These are phyloP conservation scores for Chalciporus pseudorubinellus DNA, from an alignment of 768 basidiomycete genomes.

Conservation along the genomic window DNA sequence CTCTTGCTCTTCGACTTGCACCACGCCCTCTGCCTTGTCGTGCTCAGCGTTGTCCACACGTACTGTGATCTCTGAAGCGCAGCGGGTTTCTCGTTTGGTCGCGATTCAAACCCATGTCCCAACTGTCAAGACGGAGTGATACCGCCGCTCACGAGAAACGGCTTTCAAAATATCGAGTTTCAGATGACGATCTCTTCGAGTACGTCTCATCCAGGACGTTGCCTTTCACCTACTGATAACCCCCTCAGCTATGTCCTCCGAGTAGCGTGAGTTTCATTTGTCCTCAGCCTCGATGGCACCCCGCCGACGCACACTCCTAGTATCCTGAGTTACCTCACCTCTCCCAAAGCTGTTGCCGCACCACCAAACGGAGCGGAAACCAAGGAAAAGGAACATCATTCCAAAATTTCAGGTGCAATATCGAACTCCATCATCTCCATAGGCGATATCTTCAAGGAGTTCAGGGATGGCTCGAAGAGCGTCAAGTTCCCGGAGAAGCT, in stretches of 20 bases:
- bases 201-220: slow-evolving; percentile 36
- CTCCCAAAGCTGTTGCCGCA: slow-evolving; percentile 48
- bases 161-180: slow-evolving; percentile 70
- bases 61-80: slow-evolving; percentile 6
- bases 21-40: background rate
- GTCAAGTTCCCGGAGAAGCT: slow-evolving; percentile 95
- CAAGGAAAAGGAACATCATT: slow-evolving; percentile 64
- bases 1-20: background rate
- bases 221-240: slow-evolving; percentile 7
- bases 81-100: background rate
- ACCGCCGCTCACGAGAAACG: slow-evolving; percentile 70
- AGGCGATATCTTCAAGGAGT: slow-evolving; percentile 79
- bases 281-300: slow-evolving; percentile 1
- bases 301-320: slow-evolving; percentile 37
- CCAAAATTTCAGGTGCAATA: slow-evolving; percentile 62
- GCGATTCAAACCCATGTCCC: slow-evolving; percentile 16
- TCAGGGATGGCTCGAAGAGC: slow-evolving; percentile 74
- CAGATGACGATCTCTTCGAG: slow-evolving; percentile 87
- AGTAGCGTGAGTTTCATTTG: slow-evolving; percentile 63
- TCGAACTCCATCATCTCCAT: slow-evolving; percentile 55
- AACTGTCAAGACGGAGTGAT: slow-evolving; percentile 73
- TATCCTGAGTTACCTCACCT: slow-evolving; percentile 67
- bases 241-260: slow-evolving; percentile 70
- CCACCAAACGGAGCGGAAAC: slow-evolving; percentile 36
- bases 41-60: background rate